phyloP scores from a whole-genome alignment of 1,284 basidiomycete genomes.

The Microbotryum intermedium region DNA sequence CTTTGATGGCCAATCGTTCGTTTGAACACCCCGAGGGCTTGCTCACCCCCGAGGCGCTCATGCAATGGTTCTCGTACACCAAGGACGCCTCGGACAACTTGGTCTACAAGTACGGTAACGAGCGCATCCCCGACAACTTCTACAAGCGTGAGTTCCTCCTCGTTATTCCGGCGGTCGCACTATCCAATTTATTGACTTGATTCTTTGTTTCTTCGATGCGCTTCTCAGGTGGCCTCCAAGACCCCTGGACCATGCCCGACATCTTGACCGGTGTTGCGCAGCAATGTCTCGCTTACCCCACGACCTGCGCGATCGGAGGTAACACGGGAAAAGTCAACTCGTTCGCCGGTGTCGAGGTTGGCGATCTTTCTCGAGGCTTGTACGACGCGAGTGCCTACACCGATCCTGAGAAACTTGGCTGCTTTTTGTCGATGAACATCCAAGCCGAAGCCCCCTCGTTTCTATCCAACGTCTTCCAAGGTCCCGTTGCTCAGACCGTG shows the following conservation, averaged over 20 bases:
- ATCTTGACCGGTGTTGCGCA: not conserved
- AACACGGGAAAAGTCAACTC: slow-evolving; percentile 2
- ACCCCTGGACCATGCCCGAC: slow-evolving; percentile 6
- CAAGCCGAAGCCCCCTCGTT: slow-evolving; percentile 1
- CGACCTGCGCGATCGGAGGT: not conserved
- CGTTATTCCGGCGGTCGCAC: too few species aligned
- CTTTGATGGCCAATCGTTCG: not conserved
- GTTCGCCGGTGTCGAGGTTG: slow-evolving; percentile 1
- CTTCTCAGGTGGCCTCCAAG: too few species aligned
- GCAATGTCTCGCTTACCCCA: slow-evolving; percentile 1
- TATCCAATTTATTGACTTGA: too few species aligned
- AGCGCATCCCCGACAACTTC: slow-evolving; percentile 1
- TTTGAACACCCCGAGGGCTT: slow-evolving; percentile 2
- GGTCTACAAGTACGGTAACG: not conserved
- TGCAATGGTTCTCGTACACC: not conserved
- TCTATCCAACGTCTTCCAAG: not conserved
- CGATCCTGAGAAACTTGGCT: slow-evolving; percentile 1
- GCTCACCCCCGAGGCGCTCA: slow-evolving; percentile 1
- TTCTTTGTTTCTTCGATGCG: too few species aligned
- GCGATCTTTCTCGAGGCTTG: not conserved
- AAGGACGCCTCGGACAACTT: not conserved
- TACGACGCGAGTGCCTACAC: not conserved
- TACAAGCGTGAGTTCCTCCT: not conserved
- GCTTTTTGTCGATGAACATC: slow-evolving; percentile 1
- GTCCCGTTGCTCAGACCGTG: not conserved